phyloP scores from a whole-genome alignment of 345 rosid genomes.

The Linum trigynum region DNA sequence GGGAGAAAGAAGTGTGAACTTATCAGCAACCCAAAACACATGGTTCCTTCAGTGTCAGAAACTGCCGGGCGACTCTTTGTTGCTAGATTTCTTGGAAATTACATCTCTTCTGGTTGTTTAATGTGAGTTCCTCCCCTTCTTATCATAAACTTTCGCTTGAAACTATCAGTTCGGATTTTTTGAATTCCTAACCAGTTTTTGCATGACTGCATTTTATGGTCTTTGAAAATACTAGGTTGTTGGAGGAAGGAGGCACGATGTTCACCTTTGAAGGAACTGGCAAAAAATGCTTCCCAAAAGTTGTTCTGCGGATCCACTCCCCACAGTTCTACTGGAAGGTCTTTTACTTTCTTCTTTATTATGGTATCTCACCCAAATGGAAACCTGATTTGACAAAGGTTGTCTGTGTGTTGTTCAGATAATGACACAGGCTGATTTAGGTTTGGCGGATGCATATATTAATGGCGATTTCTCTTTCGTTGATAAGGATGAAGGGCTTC shows the following conservation, averaged over 20 bases:
- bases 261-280: constrained; percentile 55
- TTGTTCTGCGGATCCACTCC: constrained; percentile 54
- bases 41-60: constrained; percentile 73
- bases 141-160: constrained; percentile 6
- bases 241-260: constrained; percentile 88
- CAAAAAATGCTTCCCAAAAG: constrained; percentile 34
- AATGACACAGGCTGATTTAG: constrained; percentile 88
- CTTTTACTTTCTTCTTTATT: not conserved
- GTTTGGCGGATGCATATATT: constrained; percentile 79
- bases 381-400: not conserved
- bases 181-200: too few relatives aligned
- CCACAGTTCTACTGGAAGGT: constrained; percentile 97
- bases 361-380: not conserved
- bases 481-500: constrained; percentile 65
- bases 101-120: constrained; percentile 52
- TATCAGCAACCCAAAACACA: constrained; percentile 55
- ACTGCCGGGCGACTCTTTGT: constrained; percentile 65
- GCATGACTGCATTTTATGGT: too few relatives aligned
- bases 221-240: constrained; percentile 28
- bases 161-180: too few relatives aligned
- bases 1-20: constrained; percentile 31
- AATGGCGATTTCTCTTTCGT: constrained; percentile 75
- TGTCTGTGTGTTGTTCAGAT: constrained; percentile 29
- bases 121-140: constrained; percentile 41
- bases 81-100: constrained; percentile 61